phyloP scores from a whole-genome alignment of 768 basidiomycete species.

The Lyophyllum atratum region DNA sequence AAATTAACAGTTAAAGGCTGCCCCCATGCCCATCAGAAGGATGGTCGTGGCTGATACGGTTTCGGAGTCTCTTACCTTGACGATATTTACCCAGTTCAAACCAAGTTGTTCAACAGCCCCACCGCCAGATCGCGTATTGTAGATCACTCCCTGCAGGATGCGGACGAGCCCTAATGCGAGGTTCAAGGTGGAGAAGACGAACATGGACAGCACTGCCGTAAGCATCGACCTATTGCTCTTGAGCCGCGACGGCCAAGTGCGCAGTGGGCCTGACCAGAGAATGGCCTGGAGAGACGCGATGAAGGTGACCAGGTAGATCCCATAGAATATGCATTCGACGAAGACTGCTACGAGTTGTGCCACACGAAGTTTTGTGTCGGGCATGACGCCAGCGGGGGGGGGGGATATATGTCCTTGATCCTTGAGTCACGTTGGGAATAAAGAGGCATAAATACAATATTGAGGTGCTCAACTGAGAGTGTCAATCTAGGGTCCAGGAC shows the following conservation, averaged over 20 bases:
- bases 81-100: constrained; percentile 41
- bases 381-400: constrained; percentile 14
- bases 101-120: constrained; percentile 35
- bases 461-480: background rate
- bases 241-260: constrained; percentile 23
- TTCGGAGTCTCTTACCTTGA: constrained; percentile 33
- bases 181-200: constrained; percentile 40
- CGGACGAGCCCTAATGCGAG: constrained; percentile 42
- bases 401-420: background rate
- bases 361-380: constrained; percentile 26
- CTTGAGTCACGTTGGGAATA: no score
- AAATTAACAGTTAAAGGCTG: background rate
- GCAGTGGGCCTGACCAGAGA: constrained; percentile 31
- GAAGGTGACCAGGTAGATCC: constrained; percentile 40
- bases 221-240: constrained; percentile 36
- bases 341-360: constrained; percentile 43
- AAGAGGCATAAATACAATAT: background rate
- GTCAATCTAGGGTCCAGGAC: background rate
- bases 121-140: constrained; percentile 20
- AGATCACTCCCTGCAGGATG: constrained; percentile 44
- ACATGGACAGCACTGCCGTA: constrained; percentile 38
- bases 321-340: constrained; percentile 41
- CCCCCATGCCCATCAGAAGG: background rate
- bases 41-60: background rate
- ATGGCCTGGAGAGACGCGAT: constrained; percentile 30